These are phyloP conservation scores for Amylostereum areolatum DNA, from an alignment of 1,284 basidiomycete genomes.

Conservation along the genomic window DNA sequence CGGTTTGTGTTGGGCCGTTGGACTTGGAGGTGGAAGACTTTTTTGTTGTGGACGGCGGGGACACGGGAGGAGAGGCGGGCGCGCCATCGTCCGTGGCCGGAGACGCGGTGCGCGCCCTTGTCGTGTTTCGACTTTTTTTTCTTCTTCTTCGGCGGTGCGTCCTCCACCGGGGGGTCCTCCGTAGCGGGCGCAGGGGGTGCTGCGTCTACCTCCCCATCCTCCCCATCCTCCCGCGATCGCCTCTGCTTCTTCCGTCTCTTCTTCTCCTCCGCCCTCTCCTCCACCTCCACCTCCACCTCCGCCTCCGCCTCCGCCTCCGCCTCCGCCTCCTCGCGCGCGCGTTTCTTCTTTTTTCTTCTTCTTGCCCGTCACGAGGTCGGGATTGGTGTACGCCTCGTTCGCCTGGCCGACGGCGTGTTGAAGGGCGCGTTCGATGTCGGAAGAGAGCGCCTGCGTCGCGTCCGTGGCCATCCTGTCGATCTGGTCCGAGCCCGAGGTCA, in stretches of 20 bases:
- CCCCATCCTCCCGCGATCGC: conserved; percentile 5
- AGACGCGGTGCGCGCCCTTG: conserved; percentile 26
- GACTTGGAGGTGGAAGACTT: conserved; percentile 21
- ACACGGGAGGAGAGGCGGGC: conserved; percentile 22
- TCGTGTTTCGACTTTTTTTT: conserved; percentile 36
- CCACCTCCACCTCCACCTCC: conserved; percentile 5
- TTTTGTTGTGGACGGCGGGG: conserved; percentile 21
- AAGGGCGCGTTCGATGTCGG: conserved; percentile 30
- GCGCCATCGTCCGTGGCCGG: conserved; percentile 15
- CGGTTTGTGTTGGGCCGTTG: too few species aligned
- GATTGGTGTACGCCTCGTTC: conserved; percentile 24
- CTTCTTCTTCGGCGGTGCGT: conserved; percentile 12
- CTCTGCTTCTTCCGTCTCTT: conserved; percentile 10
- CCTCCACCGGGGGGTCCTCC: conserved; percentile 6
- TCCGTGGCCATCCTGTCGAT: too few species aligned
- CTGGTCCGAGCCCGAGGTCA: not conserved
- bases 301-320: conserved; percentile 5
- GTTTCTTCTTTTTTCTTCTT: conserved; percentile 26
- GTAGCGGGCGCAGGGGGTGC: conserved; percentile 2
- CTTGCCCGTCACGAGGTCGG: conserved; percentile 21
- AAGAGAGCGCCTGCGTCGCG: conserved; percentile 18
- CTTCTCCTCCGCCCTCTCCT: conserved; percentile 15
- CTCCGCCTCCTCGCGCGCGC: conserved; percentile 11
- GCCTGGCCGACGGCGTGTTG: conserved; percentile 37
- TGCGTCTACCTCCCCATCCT: conserved; percentile 5